Percentiles rank a stretch among this genome's conserved stretches.
phyloP scores from a whole-genome alignment of 768 basidiomycete genomes.

The Tylopilus subfusipes region DNA sequence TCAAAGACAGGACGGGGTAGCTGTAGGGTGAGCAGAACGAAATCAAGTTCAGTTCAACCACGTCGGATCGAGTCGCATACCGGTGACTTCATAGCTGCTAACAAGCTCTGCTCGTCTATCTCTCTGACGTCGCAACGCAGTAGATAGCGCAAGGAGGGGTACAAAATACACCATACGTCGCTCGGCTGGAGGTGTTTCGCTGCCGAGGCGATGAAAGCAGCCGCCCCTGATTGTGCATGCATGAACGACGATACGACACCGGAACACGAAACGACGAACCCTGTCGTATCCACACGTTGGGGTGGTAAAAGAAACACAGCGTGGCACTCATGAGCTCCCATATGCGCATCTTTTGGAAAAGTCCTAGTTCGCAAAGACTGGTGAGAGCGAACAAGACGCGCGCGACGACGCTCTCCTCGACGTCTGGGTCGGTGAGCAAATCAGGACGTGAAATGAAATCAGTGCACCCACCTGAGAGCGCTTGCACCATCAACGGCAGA shows the following conservation, averaged over 20 bases:
- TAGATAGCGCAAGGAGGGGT: slow-evolving; percentile 84
- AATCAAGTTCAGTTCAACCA: background rate
- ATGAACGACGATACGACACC: background rate
- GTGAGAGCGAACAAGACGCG: slow-evolving; percentile 86
- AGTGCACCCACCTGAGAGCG: slow-evolving; percentile 70
- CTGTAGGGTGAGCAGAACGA: slow-evolving; percentile 25
- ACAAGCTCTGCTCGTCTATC: slow-evolving; percentile 71
- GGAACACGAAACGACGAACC: slow-evolving; percentile 41
- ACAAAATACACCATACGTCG: slow-evolving; percentile 96
- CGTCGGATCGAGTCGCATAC: slow-evolving; percentile 43
- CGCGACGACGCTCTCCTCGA: slow-evolving; percentile 92
- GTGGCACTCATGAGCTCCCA: slow-evolving; percentile 94
- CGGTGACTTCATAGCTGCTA: slow-evolving; percentile 72
- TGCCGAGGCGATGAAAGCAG: slow-evolving; percentile 84
- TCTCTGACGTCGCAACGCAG: slow-evolving; percentile 77
- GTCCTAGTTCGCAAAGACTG: slow-evolving; percentile 81
- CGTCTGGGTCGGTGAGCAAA: slow-evolving; percentile 52
- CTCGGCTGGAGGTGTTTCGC: slow-evolving; percentile 77
- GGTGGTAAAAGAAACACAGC: slow-evolving; percentile 89
- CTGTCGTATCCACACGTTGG: slow-evolving; percentile 94
- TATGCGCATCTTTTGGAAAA: slow-evolving; percentile 92
- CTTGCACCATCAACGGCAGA: slow-evolving; percentile 93
- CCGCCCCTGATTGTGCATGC: slow-evolving; percentile 54
- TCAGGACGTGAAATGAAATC: background rate
- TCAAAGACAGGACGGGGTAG: slow-evolving; percentile 75